Percentiles rank a stretch among this genome's conserved stretches.
phyloP scores from a whole-genome alignment of 2,329 filamentous ascomycete genomes.

The Trichophyton schoenleinii region DNA sequence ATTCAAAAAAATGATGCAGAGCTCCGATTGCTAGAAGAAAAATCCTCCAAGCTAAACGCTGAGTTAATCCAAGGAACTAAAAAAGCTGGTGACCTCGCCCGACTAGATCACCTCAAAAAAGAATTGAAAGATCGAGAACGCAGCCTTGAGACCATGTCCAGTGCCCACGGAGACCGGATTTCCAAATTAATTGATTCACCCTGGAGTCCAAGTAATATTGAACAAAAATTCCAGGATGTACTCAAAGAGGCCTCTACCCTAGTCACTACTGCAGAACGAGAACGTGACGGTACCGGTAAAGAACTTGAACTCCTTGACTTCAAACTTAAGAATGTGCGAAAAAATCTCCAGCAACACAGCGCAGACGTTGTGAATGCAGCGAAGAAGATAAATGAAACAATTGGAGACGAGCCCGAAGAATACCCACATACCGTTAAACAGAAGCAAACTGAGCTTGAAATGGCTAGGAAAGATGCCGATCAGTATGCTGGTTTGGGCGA shows the following conservation, averaged over 20 bases:
- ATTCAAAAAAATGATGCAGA: conserved; percentile 54
- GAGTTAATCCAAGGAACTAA: conserved; percentile 76
- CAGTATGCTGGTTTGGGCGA: conserved; percentile 55
- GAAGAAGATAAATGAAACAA: conserved; percentile 47
- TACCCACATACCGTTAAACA: conserved; percentile 43
- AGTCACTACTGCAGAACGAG: conserved; percentile 53
- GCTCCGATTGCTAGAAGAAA: conserved; percentile 57
- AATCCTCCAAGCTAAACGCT: conserved; percentile 57
- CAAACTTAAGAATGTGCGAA: conserved; percentile 52
- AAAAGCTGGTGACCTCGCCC: conserved; percentile 68
- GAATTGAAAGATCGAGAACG: conserved; percentile 61
- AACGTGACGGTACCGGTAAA: conserved; percentile 56
- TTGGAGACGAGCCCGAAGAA: conserved; percentile 39
- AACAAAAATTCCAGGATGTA: conserved; percentile 54
- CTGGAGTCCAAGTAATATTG: conserved; percentile 60
- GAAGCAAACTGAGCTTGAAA: conserved; percentile 40
- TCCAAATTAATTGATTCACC: conserved; percentile 48
- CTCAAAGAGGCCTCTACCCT: conserved; percentile 46
- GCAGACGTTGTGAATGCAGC: conserved; percentile 52
- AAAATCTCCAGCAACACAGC: conserved; percentile 52
- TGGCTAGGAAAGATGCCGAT: conserved; percentile 50
- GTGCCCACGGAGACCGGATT: conserved; percentile 61
- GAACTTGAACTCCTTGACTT: conserved; percentile 68
- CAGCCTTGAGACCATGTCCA: conserved; percentile 63
- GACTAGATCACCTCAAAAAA: conserved; percentile 70